Base-by-base conservation (phyloP, 805 yeast genomes). In the Yueomyces sinensis region DNA sequence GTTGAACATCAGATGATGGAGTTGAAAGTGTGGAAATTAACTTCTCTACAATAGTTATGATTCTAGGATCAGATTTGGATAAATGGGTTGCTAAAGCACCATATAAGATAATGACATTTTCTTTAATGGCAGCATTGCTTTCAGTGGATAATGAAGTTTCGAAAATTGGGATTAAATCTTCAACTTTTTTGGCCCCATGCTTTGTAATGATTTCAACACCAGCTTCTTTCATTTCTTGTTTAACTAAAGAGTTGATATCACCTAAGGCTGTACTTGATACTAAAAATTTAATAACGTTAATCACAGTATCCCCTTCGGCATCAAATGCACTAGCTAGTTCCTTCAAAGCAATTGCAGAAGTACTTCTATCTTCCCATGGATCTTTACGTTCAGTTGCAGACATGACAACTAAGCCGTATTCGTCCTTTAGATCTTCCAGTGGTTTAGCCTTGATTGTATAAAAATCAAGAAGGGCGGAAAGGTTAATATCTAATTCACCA, bases 31-130 rank as follows among this genome's bases (percentile, higher is more conserved):
- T 82, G 30, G 65, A 63, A 27, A 91, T 50, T 41, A 91, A 63
- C 46, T 86, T 68, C 20, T 74, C 75, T 29, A 83, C 72, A 43
- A 84, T 81, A 2, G 65, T 56, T 13, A 65, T 59, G 33, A 87
- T 62, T 52, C 95, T 71, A 2, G 65, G 46, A 49, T 91, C 98
- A 17, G 67, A 57, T 0, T 70, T 46, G 13, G 70, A 63, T 56
- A 91, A 67, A 62, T 91, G 95, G 39, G 81, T 79, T 1, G 95
- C 97, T 41, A 87, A 68, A 4, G 91, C 74, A 46, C 98, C 98
- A 49, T 89, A 91, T 31, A 89, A 63, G 37, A 91, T 79, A 45
- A 91, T 82, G 15, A 79, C 79, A 46, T 82, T 72, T 54, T 86
- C 94, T 46, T 76, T 76, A 41, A 83, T 70, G 17, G 70, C 68